Conservation (phyloP, 2,329 filamentous ascomycete species). For the Clarireedia hainanense region DNA sequence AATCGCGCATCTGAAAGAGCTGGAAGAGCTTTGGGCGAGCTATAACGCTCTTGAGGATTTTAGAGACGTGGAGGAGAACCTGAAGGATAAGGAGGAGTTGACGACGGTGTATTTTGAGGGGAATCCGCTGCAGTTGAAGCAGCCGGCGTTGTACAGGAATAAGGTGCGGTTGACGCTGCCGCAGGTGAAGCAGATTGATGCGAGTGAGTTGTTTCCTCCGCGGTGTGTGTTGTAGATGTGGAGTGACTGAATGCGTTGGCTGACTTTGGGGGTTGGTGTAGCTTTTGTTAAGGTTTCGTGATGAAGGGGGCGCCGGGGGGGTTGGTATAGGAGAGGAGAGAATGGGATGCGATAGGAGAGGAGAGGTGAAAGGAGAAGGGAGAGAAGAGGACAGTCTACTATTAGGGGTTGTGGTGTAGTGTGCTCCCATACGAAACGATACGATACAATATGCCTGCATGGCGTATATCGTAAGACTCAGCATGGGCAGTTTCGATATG, state of each 20-base stretch:
- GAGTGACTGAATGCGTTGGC: no score
- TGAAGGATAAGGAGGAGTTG: slow-evolving; percentile 71
- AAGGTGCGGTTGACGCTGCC: slow-evolving; percentile 85
- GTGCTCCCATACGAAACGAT: no score
- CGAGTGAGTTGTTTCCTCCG: slow-evolving; percentile 59
- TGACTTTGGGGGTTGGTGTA: slow-evolving; percentile 1
- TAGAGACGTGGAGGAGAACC: slow-evolving; percentile 67
- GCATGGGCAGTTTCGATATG: no score
- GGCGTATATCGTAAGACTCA: no score
- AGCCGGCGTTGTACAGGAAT: slow-evolving; percentile 84
- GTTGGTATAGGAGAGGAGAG: not conserved
- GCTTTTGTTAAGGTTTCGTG: slow-evolving; percentile 29
- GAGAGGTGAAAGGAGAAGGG: not conserved
- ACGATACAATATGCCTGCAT: no score
- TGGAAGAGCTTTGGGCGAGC: slow-evolving; percentile 93
- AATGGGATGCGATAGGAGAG: not conserved
- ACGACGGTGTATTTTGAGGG: slow-evolving; percentile 95
- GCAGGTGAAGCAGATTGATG: slow-evolving; percentile 88
- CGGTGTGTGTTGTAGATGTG: not conserved
- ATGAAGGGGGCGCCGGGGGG: not conserved
- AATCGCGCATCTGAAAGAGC: slow-evolving; percentile 55
- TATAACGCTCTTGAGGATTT: slow-evolving; percentile 80
- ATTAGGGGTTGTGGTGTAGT: no score
- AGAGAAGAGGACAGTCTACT: no score
- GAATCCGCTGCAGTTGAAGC: slow-evolving; percentile 74